Evolutionary conservation across 2,329 filamentous ascomycete species (phyloP).

Genomic region (Colletotrichum cuscutae): DNA sequence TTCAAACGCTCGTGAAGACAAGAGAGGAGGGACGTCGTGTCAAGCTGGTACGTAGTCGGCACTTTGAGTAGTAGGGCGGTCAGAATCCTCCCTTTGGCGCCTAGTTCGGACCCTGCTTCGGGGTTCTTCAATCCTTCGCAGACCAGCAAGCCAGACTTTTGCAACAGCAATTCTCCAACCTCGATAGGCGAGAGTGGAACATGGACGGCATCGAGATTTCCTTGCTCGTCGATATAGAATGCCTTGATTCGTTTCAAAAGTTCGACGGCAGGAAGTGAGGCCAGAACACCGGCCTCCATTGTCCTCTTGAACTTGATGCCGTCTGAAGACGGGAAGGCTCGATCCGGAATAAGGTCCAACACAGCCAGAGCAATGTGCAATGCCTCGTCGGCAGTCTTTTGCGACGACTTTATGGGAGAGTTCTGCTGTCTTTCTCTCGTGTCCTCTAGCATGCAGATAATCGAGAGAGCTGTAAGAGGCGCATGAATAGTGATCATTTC

Average conservation of each 20-base stretch:
- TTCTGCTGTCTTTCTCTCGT: conserved; percentile 49
- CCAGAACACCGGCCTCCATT: conserved; percentile 41
- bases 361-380: conserved; percentile 65
- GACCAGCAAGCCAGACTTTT: conserved; percentile 65
- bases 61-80: conserved; percentile 66
- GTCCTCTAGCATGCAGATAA: conserved; percentile 70
- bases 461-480: conserved; percentile 77
- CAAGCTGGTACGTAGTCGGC: conserved; percentile 53
- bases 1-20: conserved; percentile 62
- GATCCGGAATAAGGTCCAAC: conserved; percentile 72
- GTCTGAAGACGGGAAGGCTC: conserved; percentile 61
- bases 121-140: conserved; percentile 57
- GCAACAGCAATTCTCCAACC: conserved; percentile 71
- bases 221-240: conserved; percentile 78
- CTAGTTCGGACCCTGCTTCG: conserved; percentile 58
- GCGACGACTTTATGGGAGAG: conserved; percentile 40
- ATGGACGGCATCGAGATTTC: conserved; percentile 70
- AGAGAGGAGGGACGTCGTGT: conserved; percentile 59
- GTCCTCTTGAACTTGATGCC: conserved; percentile 35
- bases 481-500: conserved; percentile 93
- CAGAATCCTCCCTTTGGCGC: conserved; percentile 68
- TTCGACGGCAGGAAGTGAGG: conserved; percentile 56
- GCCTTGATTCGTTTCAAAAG: conserved; percentile 69
- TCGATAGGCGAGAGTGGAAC: conserved; percentile 68
- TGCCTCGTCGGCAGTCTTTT: conserved; percentile 45